Percentiles rank a stretch among this genome's conserved stretches.
These are phyloP conservation scores for Calendula officinalis DNA, from an alignment of 129 eudicot genomes.

Conservation along the genomic window DNA sequence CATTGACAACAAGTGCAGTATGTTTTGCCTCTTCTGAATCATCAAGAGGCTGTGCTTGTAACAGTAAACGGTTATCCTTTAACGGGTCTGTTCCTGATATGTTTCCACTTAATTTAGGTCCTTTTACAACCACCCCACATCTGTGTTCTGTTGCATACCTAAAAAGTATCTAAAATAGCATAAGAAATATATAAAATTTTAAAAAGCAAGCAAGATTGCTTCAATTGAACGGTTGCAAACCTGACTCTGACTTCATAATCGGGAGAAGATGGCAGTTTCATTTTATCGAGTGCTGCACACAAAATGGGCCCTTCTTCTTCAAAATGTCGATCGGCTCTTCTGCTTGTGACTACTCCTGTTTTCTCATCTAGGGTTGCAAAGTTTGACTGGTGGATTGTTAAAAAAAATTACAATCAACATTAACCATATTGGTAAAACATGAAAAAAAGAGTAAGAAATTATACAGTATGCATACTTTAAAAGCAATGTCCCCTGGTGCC, in stretches of 20 bases:
- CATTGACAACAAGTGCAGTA: constrained; percentile 83
- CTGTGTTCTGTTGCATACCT: constrained; percentile 98
- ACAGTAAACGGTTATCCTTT: constrained; percentile 84
- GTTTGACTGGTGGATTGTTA: constrained; percentile 53
- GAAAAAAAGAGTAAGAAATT: not conserved
- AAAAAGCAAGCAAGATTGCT: not conserved
- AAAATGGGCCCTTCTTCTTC: constrained; percentile 98
- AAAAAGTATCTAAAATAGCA: constrained; percentile 17
- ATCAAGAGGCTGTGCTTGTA: constrained; percentile 80
- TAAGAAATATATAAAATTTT: not conserved
- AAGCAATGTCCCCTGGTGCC: constrained; percentile 97
- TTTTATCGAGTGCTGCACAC: constrained; percentile 85
- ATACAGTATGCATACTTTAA: constrained; percentile 49
- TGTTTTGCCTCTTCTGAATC: constrained; percentile 86
- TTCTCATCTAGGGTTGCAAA: constrained; percentile 84
- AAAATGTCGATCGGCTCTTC: constrained; percentile 94
- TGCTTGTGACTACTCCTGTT: constrained; percentile 78
- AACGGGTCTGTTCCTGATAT: constrained; percentile 98
- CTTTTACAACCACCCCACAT: constrained; percentile 96
- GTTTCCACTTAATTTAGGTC: constrained; percentile 91
- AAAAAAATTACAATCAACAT: constrained; percentile 2
- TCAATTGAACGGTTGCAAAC: constrained; percentile 21
- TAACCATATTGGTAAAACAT: not conserved
- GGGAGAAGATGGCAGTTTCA: constrained; percentile 82
- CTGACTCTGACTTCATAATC: constrained; percentile 91